Percentiles rank a stretch among this genome's conserved stretches.
Conservation (phyloP, 345 rosid genomes). For the Bruguiera parviflora region DNA sequence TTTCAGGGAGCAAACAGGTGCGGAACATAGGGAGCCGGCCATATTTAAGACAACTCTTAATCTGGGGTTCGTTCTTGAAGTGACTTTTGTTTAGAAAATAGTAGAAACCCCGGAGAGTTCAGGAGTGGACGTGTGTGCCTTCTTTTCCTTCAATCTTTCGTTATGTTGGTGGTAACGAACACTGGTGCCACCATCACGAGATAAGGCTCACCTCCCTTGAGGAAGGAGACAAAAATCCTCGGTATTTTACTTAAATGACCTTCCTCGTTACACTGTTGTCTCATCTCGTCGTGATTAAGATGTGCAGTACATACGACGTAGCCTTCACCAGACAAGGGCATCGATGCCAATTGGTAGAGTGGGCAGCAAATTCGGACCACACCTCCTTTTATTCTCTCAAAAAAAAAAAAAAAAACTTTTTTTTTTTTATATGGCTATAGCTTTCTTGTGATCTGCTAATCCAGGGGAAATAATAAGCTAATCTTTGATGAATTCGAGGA, state of each 20-base stretch:
- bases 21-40: conserved; percentile 38
- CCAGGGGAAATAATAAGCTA: no score
- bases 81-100: background rate
- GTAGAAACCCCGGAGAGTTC: background rate
- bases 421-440: no score
- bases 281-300: no score
- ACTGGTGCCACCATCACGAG: conserved; percentile 7
- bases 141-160: background rate
- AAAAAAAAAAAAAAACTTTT: background rate
- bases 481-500: no score
- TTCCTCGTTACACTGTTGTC: background rate
- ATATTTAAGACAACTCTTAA: conserved; percentile 19
- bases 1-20: conserved; percentile 34
- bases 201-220: conserved; percentile 32
- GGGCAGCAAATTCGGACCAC: background rate
- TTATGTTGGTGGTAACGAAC: conserved; percentile 19
- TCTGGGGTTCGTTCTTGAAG: conserved; percentile 2
- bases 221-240: background rate
- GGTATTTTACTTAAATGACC: conserved; percentile 31
- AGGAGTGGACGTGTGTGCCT: conserved; percentile 1
- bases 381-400: background rate
- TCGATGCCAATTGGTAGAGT: conserved; percentile 15
- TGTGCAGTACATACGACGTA: no score
- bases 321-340: conserved; percentile 11
- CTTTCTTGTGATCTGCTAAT: no score